Conservation (phyloP, 2,329 filamentous ascomycete species). For the Beauveria sp. region DNA sequence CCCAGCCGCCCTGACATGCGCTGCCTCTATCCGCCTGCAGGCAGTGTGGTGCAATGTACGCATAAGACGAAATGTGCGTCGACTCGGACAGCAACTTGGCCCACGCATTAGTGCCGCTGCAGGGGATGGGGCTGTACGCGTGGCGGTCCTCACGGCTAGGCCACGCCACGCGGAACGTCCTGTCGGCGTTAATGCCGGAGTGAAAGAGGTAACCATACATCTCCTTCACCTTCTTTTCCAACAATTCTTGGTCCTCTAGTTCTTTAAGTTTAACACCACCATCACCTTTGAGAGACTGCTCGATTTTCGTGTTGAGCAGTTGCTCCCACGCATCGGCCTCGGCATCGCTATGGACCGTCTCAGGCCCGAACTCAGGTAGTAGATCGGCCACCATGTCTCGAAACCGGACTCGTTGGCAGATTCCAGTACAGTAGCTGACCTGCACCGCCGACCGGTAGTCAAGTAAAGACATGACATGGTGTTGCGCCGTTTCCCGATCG, state of each 20-base stretch:
- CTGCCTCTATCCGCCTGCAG: background rate
- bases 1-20: background rate
- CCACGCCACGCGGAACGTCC: background rate
- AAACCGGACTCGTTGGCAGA: background rate
- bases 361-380: background rate
- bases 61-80: background rate
- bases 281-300: too few relatives aligned
- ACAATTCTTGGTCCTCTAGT: too few relatives aligned
- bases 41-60: background rate
- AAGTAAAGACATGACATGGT: background rate
- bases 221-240: background rate
- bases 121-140: background rate
- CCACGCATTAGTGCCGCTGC: background rate
- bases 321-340: background rate
- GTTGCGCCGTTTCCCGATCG: background rate
- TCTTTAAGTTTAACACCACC: too few relatives aligned
- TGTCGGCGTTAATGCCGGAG: background rate
- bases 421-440: background rate
- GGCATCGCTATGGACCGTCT: background rate
- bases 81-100: background rate
- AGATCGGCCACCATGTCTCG: background rate
- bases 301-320: too few relatives aligned
- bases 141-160: background rate
- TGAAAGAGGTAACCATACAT: background rate
- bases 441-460: background rate